Evolutionary conservation across 352 stramenopile genomes (phyloP), one percentile per base, ranked within the genome.

Genomic region (Phytophthora kernoviae): DNA sequence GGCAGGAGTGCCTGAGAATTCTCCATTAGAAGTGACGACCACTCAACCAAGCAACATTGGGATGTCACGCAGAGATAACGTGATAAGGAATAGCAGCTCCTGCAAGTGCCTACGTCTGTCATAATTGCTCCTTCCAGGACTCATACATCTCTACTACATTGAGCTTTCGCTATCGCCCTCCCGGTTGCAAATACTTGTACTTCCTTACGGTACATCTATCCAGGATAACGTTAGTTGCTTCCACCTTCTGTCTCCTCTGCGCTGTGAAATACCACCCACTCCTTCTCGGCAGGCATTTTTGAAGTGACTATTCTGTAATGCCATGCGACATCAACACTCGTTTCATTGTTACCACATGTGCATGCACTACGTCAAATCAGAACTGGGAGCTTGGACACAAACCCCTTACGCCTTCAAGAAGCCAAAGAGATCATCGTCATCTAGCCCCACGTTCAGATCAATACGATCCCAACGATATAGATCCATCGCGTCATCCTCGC

Each of bases 371-470:
- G 54, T 62, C 49, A 51, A 52, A 26, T 36, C 42, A 42, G 17
- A 56, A 55, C 33, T 26, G 42, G 24, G 52, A 62, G 20, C 46
- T 18, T 42, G 6, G 21, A 15, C 30, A 20, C 39, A 11, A 33
- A 8, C 27, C 10, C 20, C 18, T 70, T 81, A 91, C 46, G 86
- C 87, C 65, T 91, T 91, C 26, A 96, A 54, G 72, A 96, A 96
- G 30, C 83, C 77, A 48, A 96, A 96, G 14, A 96, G 70, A 62
- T 96, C 87, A 56, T 93, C 82, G 47, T 94, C 87, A 68, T 89
- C 82, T 54, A 96, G 70, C 56, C 75, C 81, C 60, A 93, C 84
- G 58, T 94, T 88, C 34, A 93, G 65, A 58, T 93, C 81, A 59
- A 94, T 89, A 51, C 81, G 75, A 54, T 93, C 81, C 84, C 84